Conservation (phyloP, 108 stramenopile species). For the Conticribra guillardii region DNA sequence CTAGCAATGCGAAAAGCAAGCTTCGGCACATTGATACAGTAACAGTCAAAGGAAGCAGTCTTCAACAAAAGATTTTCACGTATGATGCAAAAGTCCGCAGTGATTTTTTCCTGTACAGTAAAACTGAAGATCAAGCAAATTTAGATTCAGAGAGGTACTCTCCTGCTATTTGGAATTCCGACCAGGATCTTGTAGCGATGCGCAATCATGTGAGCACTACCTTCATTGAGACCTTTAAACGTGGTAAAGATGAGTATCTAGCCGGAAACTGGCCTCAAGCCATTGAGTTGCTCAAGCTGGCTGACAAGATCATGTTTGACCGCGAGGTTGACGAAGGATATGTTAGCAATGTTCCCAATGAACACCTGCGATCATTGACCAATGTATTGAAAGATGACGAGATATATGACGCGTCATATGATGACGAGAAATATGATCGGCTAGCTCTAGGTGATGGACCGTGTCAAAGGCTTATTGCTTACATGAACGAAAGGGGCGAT, state of each 20-base stretch:
- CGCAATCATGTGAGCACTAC: conserved; percentile 78
- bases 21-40: conserved; percentile 93
- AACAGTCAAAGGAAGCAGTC: conserved; percentile 89
- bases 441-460: conserved; percentile 84
- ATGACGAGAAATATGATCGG: conserved; percentile 28
- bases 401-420: conserved; percentile 26
- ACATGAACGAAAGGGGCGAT: conserved; percentile 67
- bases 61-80: conserved; percentile 87
- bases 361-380: conserved; percentile 11
- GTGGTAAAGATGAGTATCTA: conserved; percentile 73
- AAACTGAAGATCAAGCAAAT: conserved; percentile 70
- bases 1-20: conserved; percentile 57
- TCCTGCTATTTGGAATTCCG: conserved; percentile 74
- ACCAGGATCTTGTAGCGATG: conserved; percentile 84
- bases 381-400: conserved; percentile 41
- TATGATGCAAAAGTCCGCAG: conserved; percentile 83
- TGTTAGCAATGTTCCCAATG: conserved; percentile 6
- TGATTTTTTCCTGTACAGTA: conserved; percentile 82
- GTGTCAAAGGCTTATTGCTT: conserved; percentile 69
- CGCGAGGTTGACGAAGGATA: conserved; percentile 70
- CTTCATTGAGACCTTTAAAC: conserved; percentile 69
- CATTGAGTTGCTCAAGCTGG: conserved; percentile 56
- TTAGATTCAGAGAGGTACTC: conserved; percentile 74
- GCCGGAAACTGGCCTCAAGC: conserved; percentile 77
- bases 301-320: conserved; percentile 81